Base-by-base conservation (phyloP, 345 rosid species). In the Hibiscus syriacus region DNA sequence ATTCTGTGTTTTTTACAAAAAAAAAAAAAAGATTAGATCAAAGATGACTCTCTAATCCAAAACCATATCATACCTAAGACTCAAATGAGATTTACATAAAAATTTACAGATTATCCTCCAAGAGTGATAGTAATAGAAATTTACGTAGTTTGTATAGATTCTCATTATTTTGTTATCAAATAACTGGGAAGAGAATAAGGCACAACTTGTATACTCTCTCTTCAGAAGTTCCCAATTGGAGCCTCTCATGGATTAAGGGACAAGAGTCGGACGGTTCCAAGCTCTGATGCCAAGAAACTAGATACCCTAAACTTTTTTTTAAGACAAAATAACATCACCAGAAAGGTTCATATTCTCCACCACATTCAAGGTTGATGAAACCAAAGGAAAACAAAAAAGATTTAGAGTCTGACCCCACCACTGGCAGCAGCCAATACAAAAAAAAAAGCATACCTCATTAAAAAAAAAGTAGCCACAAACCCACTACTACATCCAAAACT, bases 351-450 rank as follows among this genome's bases (percentile, higher is more conserved):
- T 70, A 56, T 61, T 64, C 67, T 74, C 67, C 73, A 32, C 43
- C 1, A 64, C 41, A 59, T 39, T 64, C 36, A 23, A 54, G 26
- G 69, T 49, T 19, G 19, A 63, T 30, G 17, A 65, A 49, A 29
- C 27, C 52, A n/a, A 65, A n/a, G n/a, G 36, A 54, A 58, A 34
- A 34, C 6, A 34, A 7, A 34, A 49, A 49, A 49, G n/a, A 64
- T 60, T n/a, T 55, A 63, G 75, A 77, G 69, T 74, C 73, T 63
- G 79, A 72, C 84, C 81, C 81, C 76, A 72, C 77, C 27, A 13
- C 30, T 53, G 46, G 73, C 27, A 49, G 55, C 13, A 48, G 50
- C 19, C 22, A 17, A 22, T 17, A 49, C 25, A n/a, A n/a, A n/a
- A n/a, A n/a, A n/a, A n/a, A n/a, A n/a, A n/a, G n/a, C n/a, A n/a